Percentiles rank a stretch among this genome's conserved stretches.
Conservation (phyloP, 108 stramenopile species). For the Pseudonitzschia delicatissima region DNA sequence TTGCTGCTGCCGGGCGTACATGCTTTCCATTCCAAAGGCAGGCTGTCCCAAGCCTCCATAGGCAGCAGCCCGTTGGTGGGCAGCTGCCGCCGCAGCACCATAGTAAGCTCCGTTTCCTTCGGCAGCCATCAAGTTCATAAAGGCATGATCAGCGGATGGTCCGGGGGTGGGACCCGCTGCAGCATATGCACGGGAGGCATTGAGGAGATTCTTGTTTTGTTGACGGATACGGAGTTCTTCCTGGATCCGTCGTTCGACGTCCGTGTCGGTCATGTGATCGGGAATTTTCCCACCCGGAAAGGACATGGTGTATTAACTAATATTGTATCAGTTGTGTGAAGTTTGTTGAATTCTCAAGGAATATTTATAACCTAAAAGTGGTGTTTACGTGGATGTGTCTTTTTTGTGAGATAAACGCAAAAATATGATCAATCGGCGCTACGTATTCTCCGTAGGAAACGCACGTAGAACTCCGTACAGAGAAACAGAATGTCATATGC, state of each 20-base stretch:
- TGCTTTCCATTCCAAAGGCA: conserved; percentile 13
- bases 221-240: conserved; percentile 34
- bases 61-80: conserved; percentile 19
- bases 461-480: too few relatives aligned
- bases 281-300: conserved; percentile 12
- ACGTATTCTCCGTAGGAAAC: too few relatives aligned
- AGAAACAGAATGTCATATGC: too few relatives aligned
- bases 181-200: conserved; percentile 13
- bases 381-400: too few relatives aligned
- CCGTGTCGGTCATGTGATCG: conserved; percentile 7
- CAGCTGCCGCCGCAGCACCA: conserved; percentile 14
- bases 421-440: too few relatives aligned
- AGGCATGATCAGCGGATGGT: conserved; percentile 4
- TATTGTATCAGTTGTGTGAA: too few relatives aligned
- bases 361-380: too few relatives aligned
- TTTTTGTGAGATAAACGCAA: too few relatives aligned
- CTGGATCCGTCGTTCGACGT: conserved; percentile 32
- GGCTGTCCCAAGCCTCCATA: conserved; percentile 16
- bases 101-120: conserved; percentile 8
- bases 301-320: conserved; percentile 3
- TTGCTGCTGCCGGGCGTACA: conserved; percentile 26
- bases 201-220: conserved; percentile 10
- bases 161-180: conserved; percentile 1
- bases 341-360: too few relatives aligned
- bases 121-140: conserved; percentile 27